Base-by-base conservation (phyloP, 2,329 filamentous ascomycete species). In the Talaromyces sp. region DNA sequence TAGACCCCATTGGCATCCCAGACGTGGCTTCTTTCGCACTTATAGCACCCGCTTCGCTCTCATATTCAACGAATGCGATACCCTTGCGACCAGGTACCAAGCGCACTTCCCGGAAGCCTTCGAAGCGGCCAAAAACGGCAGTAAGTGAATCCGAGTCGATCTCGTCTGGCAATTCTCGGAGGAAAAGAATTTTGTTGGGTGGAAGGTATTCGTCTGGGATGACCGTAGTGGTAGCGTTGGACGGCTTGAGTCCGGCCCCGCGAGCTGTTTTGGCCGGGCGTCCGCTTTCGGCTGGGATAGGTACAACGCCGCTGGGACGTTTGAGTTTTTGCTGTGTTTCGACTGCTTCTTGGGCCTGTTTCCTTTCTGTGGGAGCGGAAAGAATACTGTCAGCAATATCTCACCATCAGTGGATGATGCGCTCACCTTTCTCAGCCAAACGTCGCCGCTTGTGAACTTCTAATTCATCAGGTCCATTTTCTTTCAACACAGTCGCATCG, bases 161-260 rank as follows among this genome's bases (percentile, higher is more conserved):
- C 66, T 92, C 90, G 65, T 93, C 91, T 9, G 95, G 93, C 39
- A 99, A 78, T 70, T 98, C 93, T 79, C 96, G 92, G 64, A 98
- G 81, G 79, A 98, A 96, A 39, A 99, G 84, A 67, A 92, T 96
- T 81, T 96, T 97, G 85, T 98, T 98, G 39, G 95, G 93, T 4
- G 93, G 93, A 4, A 98, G 85, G 76, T 96, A 98, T 78, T 99
- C 95, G 84, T 98, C 95, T n/a, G 93, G 92, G 19, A 98, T 88
- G 60, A 92, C 88, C 11, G 88, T 82, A 1, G 86, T 82, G 15
- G 86, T 82, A 6, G 86, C 83, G 62, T 85, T 86, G 1, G 88
- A 89, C 5, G 90, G 85, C 74, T 96, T 96, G 79, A 93, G 85
- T 36, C 91, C 91, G 27, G 85, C 81, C 49, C 87, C 86, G 69